Percentiles rank a stretch among this genome's conserved stretches.
Conservation (phyloP, 768 basidiomycete species). For the Boletus eberwhitei region DNA sequence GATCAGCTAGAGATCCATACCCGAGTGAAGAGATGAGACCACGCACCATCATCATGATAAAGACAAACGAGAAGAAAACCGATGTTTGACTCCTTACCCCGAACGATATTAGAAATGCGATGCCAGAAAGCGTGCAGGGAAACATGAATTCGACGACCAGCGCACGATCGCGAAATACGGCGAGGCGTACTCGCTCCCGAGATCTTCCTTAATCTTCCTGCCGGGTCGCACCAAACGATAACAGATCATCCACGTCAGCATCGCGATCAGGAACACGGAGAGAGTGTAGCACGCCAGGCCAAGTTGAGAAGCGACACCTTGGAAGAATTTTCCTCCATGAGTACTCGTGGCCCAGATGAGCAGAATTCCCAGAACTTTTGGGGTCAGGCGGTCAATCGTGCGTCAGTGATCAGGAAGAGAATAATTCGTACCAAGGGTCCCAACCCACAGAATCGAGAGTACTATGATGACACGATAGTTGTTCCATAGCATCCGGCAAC, state of each 20-base stretch:
- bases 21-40: not conserved
- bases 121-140: not conserved
- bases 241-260: not conserved
- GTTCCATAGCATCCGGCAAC: too few species aligned
- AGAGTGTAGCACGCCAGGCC: not conserved
- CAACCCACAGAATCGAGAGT: too few species aligned
- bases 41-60: not conserved
- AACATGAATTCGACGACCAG: not conserved
- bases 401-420: not conserved
- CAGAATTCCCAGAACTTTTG: not conserved
- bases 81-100: not conserved
- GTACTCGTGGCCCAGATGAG: not conserved
- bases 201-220: not conserved
- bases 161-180: not conserved
- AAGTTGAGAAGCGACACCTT: not conserved
- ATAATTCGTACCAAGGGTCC: too few species aligned
- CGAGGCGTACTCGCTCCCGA: not conserved
- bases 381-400: not conserved
- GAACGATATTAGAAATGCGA: not conserved
- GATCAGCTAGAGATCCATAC: not conserved
- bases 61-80: not conserved
- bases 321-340: not conserved
- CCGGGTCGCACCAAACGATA: not conserved
- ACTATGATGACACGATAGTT: too few species aligned
- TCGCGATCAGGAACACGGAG: not conserved